Conservation (phyloP, 176 grass and related monocot genomes). For the Microstegium vimineum region DNA sequence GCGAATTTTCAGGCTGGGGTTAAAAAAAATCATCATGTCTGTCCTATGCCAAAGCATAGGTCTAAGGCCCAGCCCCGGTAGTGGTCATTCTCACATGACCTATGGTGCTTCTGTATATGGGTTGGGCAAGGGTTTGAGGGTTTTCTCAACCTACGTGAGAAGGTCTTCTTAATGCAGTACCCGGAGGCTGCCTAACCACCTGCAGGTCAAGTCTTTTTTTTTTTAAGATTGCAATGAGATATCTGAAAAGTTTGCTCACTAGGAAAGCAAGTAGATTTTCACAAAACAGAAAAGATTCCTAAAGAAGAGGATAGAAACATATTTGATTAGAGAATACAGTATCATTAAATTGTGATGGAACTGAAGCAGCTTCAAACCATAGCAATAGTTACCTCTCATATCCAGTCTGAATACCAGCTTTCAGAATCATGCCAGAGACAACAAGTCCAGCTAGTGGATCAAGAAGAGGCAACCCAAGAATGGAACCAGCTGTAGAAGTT, state of each 20-base stretch:
- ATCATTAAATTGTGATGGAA: constrained; percentile 12
- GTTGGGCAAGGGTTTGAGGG: no score
- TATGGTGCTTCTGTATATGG: no score
- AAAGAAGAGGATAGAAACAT: neutral
- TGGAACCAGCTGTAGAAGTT: constrained; percentile 66
- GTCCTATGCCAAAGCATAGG: no score
- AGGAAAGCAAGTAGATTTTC: neutral
- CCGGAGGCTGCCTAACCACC: no score
- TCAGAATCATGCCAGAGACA: constrained; percentile 93
- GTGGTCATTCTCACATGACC: no score
- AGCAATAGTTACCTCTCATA: constrained; percentile 68
- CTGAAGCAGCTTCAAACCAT: constrained; percentile 7
- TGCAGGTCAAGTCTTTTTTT: no score
- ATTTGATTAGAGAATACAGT: neutral
- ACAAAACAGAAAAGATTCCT: neutral
- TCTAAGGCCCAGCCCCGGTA: no score
- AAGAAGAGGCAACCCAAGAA: constrained; percentile 79
- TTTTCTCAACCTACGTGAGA: no score
- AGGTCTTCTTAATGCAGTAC: no score
- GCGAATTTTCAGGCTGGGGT: no score
- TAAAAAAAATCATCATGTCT: no score
- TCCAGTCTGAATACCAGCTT: constrained; percentile 86
- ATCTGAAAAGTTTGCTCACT: neutral
- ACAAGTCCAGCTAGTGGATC: constrained; percentile 93
- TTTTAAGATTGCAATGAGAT: no score